These are phyloP conservation scores for Favolaschia claudopus DNA, from an alignment of 768 basidiomycete genomes.

Conservation along the genomic window DNA sequence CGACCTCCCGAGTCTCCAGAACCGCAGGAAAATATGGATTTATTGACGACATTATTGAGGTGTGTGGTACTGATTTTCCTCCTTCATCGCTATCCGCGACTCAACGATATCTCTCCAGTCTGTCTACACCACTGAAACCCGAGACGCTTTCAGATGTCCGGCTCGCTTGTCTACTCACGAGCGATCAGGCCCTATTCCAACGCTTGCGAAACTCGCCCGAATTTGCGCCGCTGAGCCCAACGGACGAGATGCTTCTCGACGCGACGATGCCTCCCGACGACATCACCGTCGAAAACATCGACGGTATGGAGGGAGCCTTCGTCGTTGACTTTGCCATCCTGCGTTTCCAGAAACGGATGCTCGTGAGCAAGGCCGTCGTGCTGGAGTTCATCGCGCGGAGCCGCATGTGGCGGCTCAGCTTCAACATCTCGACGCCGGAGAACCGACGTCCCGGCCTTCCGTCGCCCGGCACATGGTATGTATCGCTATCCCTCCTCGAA, in stretches of 20 bases:
- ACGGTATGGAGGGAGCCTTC: conserved; percentile 61
- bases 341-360: conserved; percentile 77
- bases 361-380: conserved; percentile 57
- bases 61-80: too few relatives aligned
- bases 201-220: conserved; percentile 58
- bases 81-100: too few relatives aligned
- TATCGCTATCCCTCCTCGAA: conserved; percentile 47
- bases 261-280: conserved; percentile 56
- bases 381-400: conserved; percentile 74
- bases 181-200: conserved; percentile 68
- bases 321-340: conserved; percentile 57
- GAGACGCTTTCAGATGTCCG: conserved; percentile 66
- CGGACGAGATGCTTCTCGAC: conserved; percentile 61
- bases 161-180: conserved; percentile 69
- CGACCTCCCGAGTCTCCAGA: conserved; percentile 11
- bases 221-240: conserved; percentile 58
- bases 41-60: conserved; percentile 22
- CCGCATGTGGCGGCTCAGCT: conserved; percentile 64
- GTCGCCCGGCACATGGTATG: conserved; percentile 34
- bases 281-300: conserved; percentile 60
- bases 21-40: not conserved
- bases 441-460: conserved; percentile 3
- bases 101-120: conserved; percentile 18
- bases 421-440: conserved; percentile 37
- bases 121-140: conserved; percentile 50